A percentile compares a stretch with the other conserved stretches of the same genome.
phyloP scores from a whole-genome alignment of 2,329 filamentous ascomycete genomes.

The Phoma sp. region DNA sequence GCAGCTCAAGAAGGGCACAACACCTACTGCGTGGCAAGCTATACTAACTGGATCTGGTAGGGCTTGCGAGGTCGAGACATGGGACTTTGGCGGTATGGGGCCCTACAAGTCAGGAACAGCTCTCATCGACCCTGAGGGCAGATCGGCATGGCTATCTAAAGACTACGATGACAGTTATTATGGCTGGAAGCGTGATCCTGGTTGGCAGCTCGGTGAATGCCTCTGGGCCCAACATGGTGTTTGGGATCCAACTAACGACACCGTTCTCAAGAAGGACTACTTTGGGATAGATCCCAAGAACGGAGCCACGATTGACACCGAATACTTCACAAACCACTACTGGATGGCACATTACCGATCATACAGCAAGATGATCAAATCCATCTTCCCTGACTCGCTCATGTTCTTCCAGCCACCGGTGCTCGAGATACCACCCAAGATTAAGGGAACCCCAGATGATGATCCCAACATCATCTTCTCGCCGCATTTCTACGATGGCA shows the following conservation, averaged over 20 bases:
- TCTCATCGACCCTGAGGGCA: constrained; percentile 87
- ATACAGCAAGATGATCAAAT: constrained; percentile 77
- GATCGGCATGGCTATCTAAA: constrained; percentile 81
- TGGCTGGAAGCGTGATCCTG: constrained; percentile 85
- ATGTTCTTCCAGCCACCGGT: constrained; percentile 92
- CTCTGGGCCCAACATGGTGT: constrained; percentile 97
- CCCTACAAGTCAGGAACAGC: constrained; percentile 86
- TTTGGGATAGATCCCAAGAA: constrained; percentile 81
- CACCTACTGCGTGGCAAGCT: constrained; percentile 92
- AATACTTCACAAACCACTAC: constrained; percentile 87
- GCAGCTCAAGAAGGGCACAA: constrained; percentile 89
- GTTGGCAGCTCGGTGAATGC: constrained; percentile 93
- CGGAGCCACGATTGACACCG: constrained; percentile 77
- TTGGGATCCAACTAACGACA: constrained; percentile 84
- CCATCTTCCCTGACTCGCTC: constrained; percentile 79
- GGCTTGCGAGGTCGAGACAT: constrained; percentile 87
- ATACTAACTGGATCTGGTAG: constrained; percentile 90
- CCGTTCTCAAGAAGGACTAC: constrained; percentile 82
- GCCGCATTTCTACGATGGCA: constrained; percentile 95
- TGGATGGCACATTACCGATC: constrained; percentile 86
- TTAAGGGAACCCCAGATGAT: constrained; percentile 88
- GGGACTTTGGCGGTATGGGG: constrained; percentile 92
- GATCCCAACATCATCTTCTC: constrained; percentile 91
- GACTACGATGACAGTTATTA: constrained; percentile 87
- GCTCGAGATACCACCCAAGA: constrained; percentile 85